phyloP scores from a whole-genome alignment of 176 grass and related monocot species.

The Bothriochloa decipiens region DNA sequence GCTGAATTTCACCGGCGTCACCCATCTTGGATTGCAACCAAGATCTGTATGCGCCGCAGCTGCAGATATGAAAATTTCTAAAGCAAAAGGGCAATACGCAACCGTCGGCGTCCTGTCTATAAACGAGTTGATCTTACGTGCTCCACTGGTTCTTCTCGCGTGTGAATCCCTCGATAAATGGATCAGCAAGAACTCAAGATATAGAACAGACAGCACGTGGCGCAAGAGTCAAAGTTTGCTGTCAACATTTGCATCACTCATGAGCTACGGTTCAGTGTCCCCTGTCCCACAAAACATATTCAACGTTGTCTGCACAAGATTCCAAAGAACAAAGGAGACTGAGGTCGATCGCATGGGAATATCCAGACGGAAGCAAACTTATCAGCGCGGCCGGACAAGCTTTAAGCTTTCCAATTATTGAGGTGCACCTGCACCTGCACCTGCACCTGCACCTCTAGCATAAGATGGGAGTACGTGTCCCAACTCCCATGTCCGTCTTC shows the following conservation, averaged over 20 bases:
- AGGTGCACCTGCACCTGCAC: background rate
- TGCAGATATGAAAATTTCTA: background rate
- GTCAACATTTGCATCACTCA: conserved; percentile 1
- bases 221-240: conserved; percentile 26
- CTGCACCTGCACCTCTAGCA: background rate
- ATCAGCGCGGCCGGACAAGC: background rate
- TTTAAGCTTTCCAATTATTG: background rate
- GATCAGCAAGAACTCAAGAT: background rate
- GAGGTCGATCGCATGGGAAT: background rate
- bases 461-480: background rate
- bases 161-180: conserved; percentile 8
- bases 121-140: background rate
- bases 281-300: background rate
- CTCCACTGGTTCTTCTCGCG: background rate
- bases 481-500: background rate
- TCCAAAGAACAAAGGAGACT: conserved; percentile 3
- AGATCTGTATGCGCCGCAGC: background rate
- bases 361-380: conserved; percentile 22
- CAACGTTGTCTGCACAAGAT: background rate
- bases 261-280: background rate
- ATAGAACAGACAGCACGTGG: background rate
- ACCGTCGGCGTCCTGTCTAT: background rate
- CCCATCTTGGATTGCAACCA: conserved; percentile 29
- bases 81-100: background rate
- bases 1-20: conserved; percentile 49